phyloP scores from a whole-genome alignment of 202 grass and related monocot genomes.

The Elaeis oleifera region DNA sequence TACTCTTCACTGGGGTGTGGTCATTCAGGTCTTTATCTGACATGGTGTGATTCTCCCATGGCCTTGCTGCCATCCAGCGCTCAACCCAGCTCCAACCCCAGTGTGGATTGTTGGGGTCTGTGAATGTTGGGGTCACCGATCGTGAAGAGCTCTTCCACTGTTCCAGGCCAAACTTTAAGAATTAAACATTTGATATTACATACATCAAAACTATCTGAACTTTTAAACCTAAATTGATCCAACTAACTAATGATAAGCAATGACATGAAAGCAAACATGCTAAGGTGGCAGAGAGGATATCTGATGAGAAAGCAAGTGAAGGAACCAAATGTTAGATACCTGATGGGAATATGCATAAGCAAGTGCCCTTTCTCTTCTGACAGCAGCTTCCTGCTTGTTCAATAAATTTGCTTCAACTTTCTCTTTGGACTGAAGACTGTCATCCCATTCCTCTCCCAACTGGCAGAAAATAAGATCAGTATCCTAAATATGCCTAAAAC shows the following conservation, averaged over 20 bases:
- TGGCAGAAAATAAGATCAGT: conserved; percentile 17
- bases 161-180: conserved; percentile 1
- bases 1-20: conserved; percentile 12
- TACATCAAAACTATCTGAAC: too few relatives aligned
- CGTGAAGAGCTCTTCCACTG: conserved; percentile 71
- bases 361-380: conserved; percentile 72
- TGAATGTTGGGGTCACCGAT: conserved; percentile 43
- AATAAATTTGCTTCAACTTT: conserved; percentile 48
- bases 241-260: too few relatives aligned
- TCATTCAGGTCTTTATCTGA: conserved; percentile 43
- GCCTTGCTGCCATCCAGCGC: conserved; percentile 67
- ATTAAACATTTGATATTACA: too few relatives aligned
- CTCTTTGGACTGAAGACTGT: conserved; percentile 77
- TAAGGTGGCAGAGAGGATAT: too few relatives aligned
- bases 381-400: conserved; percentile 66
- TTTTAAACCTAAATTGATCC: too few relatives aligned
- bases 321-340: conserved; percentile 25
- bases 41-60: conserved; percentile 42
- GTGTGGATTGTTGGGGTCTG: conserved; percentile 67
- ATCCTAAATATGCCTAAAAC: too few relatives aligned
- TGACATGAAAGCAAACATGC: too few relatives aligned
- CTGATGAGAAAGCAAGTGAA: too few relatives aligned
- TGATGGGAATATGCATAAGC: conserved; percentile 98
- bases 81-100: conserved; percentile 98
- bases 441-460: conserved; percentile 81